A percentile compares a stretch with the other conserved stretches of the same genome.
phyloP scores from a whole-genome alignment of 2,329 filamentous ascomycete genomes.

The Mycocentrospora acerina region DNA sequence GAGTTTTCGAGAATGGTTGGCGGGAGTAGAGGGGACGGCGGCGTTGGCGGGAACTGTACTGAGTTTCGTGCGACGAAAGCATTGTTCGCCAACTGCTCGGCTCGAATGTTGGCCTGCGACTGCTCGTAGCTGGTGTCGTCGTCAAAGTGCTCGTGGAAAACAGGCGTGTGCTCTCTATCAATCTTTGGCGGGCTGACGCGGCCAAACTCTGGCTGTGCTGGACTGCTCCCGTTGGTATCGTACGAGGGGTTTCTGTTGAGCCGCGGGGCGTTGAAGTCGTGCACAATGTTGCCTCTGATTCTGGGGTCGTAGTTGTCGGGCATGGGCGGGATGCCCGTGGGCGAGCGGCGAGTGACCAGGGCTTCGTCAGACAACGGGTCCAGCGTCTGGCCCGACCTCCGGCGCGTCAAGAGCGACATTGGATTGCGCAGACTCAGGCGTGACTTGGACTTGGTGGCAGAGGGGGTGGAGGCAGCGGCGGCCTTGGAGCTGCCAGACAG shows the following conservation, averaged over 20 bases:
- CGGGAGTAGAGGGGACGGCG: conserved; percentile 17
- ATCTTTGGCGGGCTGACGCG: conserved; percentile 38
- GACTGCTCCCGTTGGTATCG: conserved; percentile 30
- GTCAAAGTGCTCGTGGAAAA: conserved; percentile 63
- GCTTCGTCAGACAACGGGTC: conserved; percentile 52
- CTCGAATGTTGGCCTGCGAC: conserved; percentile 47
- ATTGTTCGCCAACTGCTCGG: conserved; percentile 51
- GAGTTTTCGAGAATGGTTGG: conserved; percentile 18
- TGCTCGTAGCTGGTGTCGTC: conserved; percentile 49
- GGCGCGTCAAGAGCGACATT: conserved; percentile 60
- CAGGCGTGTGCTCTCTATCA: conserved; percentile 55
- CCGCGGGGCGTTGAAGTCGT: conserved; percentile 65
- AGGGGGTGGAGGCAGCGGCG: conserved; percentile 17
- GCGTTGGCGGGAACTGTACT: conserved; percentile 30
- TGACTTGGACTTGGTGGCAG: conserved; percentile 46
- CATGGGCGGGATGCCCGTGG: conserved; percentile 49
- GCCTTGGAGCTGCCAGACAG: conserved; percentile 24
- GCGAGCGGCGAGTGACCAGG: conserved; percentile 51
- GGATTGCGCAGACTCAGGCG: conserved; percentile 61
- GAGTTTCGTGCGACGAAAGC: conserved; percentile 51
- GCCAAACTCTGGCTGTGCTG: conserved; percentile 19
- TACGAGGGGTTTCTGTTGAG: conserved; percentile 47
- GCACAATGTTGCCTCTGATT: conserved; percentile 63
- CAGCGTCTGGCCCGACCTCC: conserved; percentile 56
- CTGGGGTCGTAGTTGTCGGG: conserved; percentile 64